A percentile compares a stretch with the other conserved stretches of the same genome.
These are phyloP conservation scores for Leccinum solheimii DNA, from an alignment of 1,284 basidiomycete species.

Conservation along the genomic window DNA sequence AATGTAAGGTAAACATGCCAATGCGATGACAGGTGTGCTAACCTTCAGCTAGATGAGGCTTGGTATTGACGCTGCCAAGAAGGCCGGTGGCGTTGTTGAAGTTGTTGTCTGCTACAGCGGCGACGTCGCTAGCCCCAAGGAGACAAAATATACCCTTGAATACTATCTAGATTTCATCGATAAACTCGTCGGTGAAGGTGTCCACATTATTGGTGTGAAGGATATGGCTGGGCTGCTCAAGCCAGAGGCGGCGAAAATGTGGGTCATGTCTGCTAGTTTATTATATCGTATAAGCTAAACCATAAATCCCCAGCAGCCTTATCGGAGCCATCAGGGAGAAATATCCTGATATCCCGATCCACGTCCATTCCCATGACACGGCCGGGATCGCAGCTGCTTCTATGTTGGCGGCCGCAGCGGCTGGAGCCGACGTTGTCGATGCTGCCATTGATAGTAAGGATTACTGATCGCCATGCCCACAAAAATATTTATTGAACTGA, in stretches of 20 bases:
- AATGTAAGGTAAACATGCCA: constrained; percentile 49
- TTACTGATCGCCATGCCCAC: background rate
- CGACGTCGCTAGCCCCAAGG: constrained; percentile 93
- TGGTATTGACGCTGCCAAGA: constrained; percentile 99
- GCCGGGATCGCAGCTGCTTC: constrained; percentile 97
- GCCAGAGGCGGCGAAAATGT: constrained; percentile 90
- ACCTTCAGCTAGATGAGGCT: constrained; percentile 73
- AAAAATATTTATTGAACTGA: constrained; percentile 14
- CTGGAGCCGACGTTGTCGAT: constrained; percentile 97
- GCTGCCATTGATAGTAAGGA: constrained; percentile 94
- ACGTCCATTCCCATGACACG: constrained; percentile 99
- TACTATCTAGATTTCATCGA: constrained; percentile 98
- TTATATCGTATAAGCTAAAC: constrained; percentile 8
- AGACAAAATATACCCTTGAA: constrained; percentile 96
- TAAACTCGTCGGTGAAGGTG: constrained; percentile 91
- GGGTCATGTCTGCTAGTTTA: constrained; percentile 28
- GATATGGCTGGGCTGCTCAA: constrained; percentile 99
- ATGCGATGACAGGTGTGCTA: constrained; percentile 4
- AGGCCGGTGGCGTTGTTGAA: constrained; percentile 97
- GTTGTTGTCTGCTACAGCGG: constrained; percentile 99
- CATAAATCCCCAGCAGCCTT: constrained; percentile 51
- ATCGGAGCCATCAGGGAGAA: constrained; percentile 93
- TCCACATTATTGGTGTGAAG: constrained; percentile 98
- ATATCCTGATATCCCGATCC: constrained; percentile 97
- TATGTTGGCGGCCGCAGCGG: constrained; percentile 94